Percentiles rank a stretch among this genome's conserved stretches.
Conservation (phyloP, 2,329 filamentous ascomycete species). For the Cercospora sp. region DNA sequence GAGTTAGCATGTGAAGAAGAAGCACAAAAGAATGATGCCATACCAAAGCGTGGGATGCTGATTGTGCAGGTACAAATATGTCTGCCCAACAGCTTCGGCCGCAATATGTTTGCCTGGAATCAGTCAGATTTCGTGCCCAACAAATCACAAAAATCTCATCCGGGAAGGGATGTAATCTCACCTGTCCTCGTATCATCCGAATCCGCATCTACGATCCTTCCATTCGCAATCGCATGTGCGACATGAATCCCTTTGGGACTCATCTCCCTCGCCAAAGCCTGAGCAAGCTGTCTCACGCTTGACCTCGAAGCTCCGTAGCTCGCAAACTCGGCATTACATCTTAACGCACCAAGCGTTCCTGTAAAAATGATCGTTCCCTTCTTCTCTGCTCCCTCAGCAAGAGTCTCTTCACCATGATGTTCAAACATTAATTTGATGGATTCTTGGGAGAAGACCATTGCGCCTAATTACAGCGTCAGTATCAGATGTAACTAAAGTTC, state of each 20-base stretch:
- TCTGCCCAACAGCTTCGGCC: constrained; percentile 58
- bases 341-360: constrained; percentile 48
- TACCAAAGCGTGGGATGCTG: constrained; percentile 52
- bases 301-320: constrained; percentile 57
- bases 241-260: constrained; percentile 59
- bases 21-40: background rate
- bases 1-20: background rate
- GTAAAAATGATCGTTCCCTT: constrained; percentile 61
- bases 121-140: background rate
- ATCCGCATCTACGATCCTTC: constrained; percentile 54
- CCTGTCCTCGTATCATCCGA: constrained; percentile 51
- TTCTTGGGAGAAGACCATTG: constrained; percentile 58
- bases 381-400: constrained; percentile 52
- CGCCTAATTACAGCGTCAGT: constrained; percentile 38
- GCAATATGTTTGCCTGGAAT: constrained; percentile 52
- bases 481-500: too few species aligned
- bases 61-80: constrained; percentile 55
- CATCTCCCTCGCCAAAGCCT: constrained; percentile 58
- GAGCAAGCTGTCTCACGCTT: constrained; percentile 56
- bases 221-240: constrained; percentile 61
- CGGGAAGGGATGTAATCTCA: background rate
- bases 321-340: constrained; percentile 56
- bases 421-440: constrained; percentile 53
- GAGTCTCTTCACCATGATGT: constrained; percentile 51
- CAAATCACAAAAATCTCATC: background rate